Conservation (phyloP, 1,284 basidiomycete genomes). For the Gymnopus androsaceus region DNA sequence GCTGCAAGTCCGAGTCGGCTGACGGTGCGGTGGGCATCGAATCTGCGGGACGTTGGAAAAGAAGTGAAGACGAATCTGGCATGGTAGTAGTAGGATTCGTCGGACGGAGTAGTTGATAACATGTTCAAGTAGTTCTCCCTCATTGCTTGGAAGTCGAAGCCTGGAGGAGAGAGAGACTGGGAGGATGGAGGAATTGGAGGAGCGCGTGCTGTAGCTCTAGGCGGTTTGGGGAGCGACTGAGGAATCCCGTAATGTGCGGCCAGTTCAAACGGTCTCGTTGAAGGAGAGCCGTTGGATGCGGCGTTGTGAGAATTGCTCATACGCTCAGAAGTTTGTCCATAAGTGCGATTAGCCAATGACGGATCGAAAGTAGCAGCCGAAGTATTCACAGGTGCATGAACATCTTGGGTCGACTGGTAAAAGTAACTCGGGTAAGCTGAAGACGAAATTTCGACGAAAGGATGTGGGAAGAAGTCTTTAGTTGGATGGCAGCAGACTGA, state of each 20-base stretch:
- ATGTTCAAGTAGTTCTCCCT: constrained; percentile 40
- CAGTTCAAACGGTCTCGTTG: constrained; percentile 25
- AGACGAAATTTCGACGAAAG: constrained; percentile 41
- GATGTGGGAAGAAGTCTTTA: background rate
- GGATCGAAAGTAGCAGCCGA: constrained; percentile 35
- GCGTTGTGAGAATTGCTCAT: constrained; percentile 44
- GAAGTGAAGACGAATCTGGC: constrained; percentile 8
- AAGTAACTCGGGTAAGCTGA: constrained; percentile 28
- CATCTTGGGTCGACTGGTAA: constrained; percentile 42
- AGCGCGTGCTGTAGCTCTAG: constrained; percentile 47
- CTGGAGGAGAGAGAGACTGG: background rate
- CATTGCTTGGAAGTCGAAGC: constrained; percentile 2
- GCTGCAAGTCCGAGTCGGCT: constrained; percentile 4
- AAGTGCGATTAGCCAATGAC: constrained; percentile 39
- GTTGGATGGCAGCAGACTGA: background rate
- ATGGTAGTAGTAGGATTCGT: constrained; percentile 26
- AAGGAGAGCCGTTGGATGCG: constrained; percentile 32
- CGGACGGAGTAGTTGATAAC: constrained; percentile 38
- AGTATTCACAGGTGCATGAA: constrained; percentile 40
- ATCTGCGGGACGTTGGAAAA: background rate
- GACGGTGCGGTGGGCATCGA: background rate
- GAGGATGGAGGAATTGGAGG: constrained; percentile 19
- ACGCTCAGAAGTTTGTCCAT: constrained; percentile 31
- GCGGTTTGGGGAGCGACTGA: constrained; percentile 63
- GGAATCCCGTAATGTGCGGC: constrained; percentile 78